Evolutionary conservation across 2,329 filamentous ascomycete species (phyloP).

Genomic region (Microdochium paspali): DNA sequence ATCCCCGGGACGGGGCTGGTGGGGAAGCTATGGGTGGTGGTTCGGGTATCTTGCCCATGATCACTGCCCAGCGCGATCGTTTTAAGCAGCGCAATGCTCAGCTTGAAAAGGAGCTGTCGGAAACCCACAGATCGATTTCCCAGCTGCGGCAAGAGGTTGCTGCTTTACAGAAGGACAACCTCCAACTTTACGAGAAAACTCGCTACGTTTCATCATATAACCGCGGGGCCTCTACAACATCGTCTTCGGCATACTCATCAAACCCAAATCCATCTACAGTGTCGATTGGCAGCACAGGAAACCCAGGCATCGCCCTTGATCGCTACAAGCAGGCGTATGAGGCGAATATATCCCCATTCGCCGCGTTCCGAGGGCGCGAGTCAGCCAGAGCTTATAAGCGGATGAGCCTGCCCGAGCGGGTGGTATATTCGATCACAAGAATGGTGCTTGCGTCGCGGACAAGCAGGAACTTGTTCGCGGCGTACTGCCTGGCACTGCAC

Average conservation of each 20-base stretch:
- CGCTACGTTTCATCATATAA: conserved; percentile 93
- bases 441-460: conserved; percentile 85
- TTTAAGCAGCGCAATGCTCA: conserved; percentile 95
- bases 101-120: conserved; percentile 82
- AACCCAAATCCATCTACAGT: conserved; percentile 72
- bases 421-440: conserved; percentile 82
- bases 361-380: conserved; percentile 89
- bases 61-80: conserved; percentile 92
- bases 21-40: conserved; percentile 62
- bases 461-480: conserved; percentile 88
- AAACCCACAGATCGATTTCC: conserved; percentile 71
- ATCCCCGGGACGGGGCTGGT: conserved; percentile 48
- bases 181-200: conserved; percentile 95
- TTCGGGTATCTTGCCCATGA: conserved; percentile 91
- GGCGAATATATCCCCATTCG: conserved; percentile 90
- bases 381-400: conserved; percentile 82
- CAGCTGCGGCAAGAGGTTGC: conserved; percentile 84
- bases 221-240: conserved; percentile 54
- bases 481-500: conserved; percentile 84
- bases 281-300: conserved; percentile 43
- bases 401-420: conserved; percentile 84
- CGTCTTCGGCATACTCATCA: conserved; percentile 52
- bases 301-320: conserved; percentile 62
- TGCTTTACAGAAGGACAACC: conserved; percentile 89
- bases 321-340: conserved; percentile 90